Evolutionary conservation across 768 basidiomycete species (phyloP).

Genomic region (Ramaria sp.): DNA sequence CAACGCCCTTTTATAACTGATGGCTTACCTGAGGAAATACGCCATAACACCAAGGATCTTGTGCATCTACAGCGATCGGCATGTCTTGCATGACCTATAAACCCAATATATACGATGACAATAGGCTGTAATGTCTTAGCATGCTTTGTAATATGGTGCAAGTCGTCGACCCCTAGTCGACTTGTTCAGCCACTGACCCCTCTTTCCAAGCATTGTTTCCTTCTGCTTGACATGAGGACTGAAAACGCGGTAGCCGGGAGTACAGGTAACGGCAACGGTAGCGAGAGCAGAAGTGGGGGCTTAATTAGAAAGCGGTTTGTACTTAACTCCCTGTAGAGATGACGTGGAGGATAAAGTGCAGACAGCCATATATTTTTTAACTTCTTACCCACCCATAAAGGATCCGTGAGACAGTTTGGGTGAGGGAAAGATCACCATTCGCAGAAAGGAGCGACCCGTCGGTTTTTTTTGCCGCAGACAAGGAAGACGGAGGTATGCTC

Average conservation of each 20-base stretch:
- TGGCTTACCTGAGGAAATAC: slow-evolving; percentile 78
- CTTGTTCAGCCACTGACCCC: slow-evolving; percentile 44
- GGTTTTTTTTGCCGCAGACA: too few relatives aligned
- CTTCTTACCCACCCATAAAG: too few relatives aligned
- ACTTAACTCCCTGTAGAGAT: too few relatives aligned
- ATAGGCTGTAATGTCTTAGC: background rate
- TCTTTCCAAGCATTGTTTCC: slow-evolving; percentile 83
- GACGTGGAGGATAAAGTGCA: too few relatives aligned
- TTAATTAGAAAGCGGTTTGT: too few relatives aligned
- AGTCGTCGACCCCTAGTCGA: slow-evolving; percentile 42
- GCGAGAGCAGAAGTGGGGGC: too few relatives aligned
- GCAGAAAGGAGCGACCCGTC: too few relatives aligned
- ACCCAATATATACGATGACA: background rate
- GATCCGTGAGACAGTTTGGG: too few relatives aligned
- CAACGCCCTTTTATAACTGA: slow-evolving; percentile 4
- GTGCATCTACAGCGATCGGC: slow-evolving; percentile 94
- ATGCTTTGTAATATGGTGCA: slow-evolving; percentile 91
- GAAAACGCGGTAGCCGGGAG: slow-evolving; percentile 46
- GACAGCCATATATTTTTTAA: too few relatives aligned
- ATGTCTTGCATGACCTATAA: slow-evolving; percentile 66
- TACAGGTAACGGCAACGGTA: slow-evolving; percentile 14
- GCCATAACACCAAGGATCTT: slow-evolving; percentile 80
- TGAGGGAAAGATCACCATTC: too few relatives aligned
- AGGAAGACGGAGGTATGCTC: too few relatives aligned
- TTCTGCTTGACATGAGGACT: slow-evolving; percentile 80